Evolutionary conservation across 495 filamentous ascomycete genomes (phyloP), one percentile per base, ranked within the genome.

Genomic region (Aspergillus incahuasiensis): DNA sequence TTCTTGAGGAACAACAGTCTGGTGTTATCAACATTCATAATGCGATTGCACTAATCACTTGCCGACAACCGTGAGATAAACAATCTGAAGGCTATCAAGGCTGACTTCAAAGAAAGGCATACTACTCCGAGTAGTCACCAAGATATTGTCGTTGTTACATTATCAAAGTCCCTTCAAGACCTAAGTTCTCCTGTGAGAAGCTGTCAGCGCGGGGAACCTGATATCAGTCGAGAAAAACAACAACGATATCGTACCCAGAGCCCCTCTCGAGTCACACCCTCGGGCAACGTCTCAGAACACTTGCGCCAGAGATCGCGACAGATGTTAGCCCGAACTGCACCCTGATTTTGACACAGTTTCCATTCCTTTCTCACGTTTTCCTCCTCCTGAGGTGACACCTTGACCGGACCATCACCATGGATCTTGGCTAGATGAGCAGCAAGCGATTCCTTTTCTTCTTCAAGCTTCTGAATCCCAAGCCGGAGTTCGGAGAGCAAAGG

Each of bases 401-500:
- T 64, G 3, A 73, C 73, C 2, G 64, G 50, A 12, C 57, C 57
- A 15, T 39, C 45, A 5, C 55, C 62, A 28, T 68, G 70, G 28
- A 79, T 65, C 19, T 51, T 63, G 9, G 56, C 61, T 38, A 88
- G 57, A 2, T 72, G 71, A 7, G 57, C 68, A 32, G 63, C 21
- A 16, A 83, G 62, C 13, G 68, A 65, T 1, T 67, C 58, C 47
- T 75, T 78, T 54, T 83, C 75, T 6, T 62, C 46, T 32, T 80
- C 74, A 6, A 87, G 70, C 6, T 64, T 60, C 12, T 60, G 50
- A 19, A 86, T 72, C 13, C 69, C 68, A 34, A 66, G 57, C 19
- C 71, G 69, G 7, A 89, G 75, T 30, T 81, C 77, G 7, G 74
- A 62, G 18, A 82, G 74, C 13, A 81, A 74, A 18, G 84, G 76